These are phyloP conservation scores for Cymbidium sinense DNA, from an alignment of 106 monocot species.

Conservation along the genomic window DNA sequence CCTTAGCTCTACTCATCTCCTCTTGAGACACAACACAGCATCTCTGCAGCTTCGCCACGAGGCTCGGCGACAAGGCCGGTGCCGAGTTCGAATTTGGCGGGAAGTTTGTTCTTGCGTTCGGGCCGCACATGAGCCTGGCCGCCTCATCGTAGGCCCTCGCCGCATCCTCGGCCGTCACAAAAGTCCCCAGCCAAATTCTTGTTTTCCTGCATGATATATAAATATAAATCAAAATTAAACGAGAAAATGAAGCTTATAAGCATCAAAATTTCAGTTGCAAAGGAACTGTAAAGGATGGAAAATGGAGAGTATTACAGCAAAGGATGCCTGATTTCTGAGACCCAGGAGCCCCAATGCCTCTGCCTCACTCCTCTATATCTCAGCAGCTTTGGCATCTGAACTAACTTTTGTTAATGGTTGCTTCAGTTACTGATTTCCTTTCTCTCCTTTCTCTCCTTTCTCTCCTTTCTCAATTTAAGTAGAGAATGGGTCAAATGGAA, in stretches of 20 bases:
- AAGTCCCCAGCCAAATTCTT: conserved; percentile 92
- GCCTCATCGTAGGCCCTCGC: conserved; percentile 95
- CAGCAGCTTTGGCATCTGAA: conserved; percentile 10
- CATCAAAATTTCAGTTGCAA: neutral
- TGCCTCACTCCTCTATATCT: conserved; percentile 62
- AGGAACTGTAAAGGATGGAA: neutral
- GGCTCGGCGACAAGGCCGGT: conserved; percentile 46
- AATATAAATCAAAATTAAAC: neutral
- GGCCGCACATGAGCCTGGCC: conserved; percentile 76
- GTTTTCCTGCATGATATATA: conserved; percentile 58
- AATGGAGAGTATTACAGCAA: conserved; percentile 24
- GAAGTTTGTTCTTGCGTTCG: conserved; percentile 73
- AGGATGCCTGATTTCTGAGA: conserved; percentile 67
- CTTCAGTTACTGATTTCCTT: too few species aligned
- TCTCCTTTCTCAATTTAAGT: neutral
- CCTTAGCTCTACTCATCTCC: conserved; percentile 6
- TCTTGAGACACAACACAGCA: conserved; percentile 35
- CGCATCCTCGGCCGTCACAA: conserved; percentile 86
- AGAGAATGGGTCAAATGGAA: neutral
- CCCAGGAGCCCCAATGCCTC: conserved; percentile 75
- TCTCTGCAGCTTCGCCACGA: conserved; percentile 76
- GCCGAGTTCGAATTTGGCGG: conserved; percentile 23
- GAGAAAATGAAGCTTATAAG: neutral
- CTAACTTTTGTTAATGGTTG: neutral
- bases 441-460: neutral